These are phyloP conservation scores for Holtermanniella nyarrowii DNA, from an alignment of 768 basidiomycete species.

Conservation along the genomic window DNA sequence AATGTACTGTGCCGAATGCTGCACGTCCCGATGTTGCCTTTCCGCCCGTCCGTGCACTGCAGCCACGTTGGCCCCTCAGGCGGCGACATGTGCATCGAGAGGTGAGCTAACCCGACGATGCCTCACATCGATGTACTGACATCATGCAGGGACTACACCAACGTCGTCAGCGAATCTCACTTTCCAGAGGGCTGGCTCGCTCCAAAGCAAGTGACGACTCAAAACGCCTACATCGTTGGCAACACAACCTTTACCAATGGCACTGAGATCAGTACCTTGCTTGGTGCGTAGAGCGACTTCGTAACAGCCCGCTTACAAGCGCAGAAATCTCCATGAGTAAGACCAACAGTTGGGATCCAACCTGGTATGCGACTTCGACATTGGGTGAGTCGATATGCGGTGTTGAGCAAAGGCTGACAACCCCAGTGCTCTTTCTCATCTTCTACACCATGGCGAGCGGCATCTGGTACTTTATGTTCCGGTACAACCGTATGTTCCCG, in stretches of 20 bases:
- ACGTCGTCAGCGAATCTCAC: conserved; percentile 12
- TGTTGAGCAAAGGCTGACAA: background rate
- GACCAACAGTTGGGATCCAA: conserved; percentile 19
- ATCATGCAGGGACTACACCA: conserved; percentile 12
- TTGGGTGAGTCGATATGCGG: conserved; percentile 8
- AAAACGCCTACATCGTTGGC: conserved; percentile 13
- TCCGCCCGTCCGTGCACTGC: conserved; percentile 15
- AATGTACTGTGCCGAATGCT: conserved; percentile 19
- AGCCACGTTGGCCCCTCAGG: conserved; percentile 16
- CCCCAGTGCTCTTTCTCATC: conserved; percentile 15
- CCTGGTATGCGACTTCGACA: conserved; percentile 15
- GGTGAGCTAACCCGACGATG: conserved; percentile 6
- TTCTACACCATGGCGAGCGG: conserved; percentile 12
- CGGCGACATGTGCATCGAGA: conserved; percentile 17
- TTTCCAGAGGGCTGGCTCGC: conserved; percentile 17
- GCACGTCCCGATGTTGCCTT: conserved; percentile 14
- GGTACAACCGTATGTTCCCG: conserved; percentile 3
- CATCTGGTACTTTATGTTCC: conserved; percentile 9
- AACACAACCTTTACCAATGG: conserved; percentile 6
- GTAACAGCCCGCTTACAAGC: background rate
- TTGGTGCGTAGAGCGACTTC: conserved; percentile 8
- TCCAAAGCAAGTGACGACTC: conserved; percentile 19
- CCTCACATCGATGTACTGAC: background rate
- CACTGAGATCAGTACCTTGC: conserved; percentile 6
- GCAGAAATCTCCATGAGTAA: conserved; percentile 18